A percentile compares a stretch with the other conserved stretches of the same genome.
Evolutionary conservation across 305 asterid genomes (phyloP).

Genomic region (Rubia balearica): DNA sequence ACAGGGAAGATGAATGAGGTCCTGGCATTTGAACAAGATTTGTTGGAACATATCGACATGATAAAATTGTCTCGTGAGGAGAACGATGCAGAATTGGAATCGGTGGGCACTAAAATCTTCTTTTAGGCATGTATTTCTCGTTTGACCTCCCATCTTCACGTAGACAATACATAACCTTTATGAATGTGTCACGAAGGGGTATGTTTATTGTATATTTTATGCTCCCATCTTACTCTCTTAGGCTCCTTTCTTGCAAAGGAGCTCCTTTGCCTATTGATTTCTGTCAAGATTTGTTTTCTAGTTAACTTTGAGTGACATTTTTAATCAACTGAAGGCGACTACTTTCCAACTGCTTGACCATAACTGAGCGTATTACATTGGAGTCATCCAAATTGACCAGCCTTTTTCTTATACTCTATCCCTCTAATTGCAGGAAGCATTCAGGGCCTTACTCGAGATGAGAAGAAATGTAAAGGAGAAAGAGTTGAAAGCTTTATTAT

Average conservation of each 20-base stretch:
- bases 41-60: conserved; percentile 89
- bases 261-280: neutral
- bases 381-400: neutral
- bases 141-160: conserved; percentile 2
- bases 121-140: conserved; percentile 42
- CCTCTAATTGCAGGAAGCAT: conserved; percentile 52
- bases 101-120: conserved; percentile 49
- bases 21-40: conserved; percentile 60
- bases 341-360: neutral
- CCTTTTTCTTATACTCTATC: conserved; percentile 8
- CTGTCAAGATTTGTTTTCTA: neutral
- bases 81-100: conserved; percentile 69
- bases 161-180: neutral
- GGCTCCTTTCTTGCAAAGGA: neutral
- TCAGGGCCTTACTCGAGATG: conserved; percentile 56
- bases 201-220: neutral
- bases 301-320: neutral
- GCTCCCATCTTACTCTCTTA: neutral
- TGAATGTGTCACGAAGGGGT: neutral
- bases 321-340: neutral
- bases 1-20: conserved; percentile 73
- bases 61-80: conserved; percentile 91
- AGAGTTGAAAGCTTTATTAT: conserved; percentile 81
- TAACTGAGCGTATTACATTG: neutral
- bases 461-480: conserved; percentile 67